A percentile compares a stretch with the other conserved stretches of the same genome.
phyloP scores from a whole-genome alignment of 2,329 filamentous ascomycete species.

The Neofusicoccum parvum region DNA sequence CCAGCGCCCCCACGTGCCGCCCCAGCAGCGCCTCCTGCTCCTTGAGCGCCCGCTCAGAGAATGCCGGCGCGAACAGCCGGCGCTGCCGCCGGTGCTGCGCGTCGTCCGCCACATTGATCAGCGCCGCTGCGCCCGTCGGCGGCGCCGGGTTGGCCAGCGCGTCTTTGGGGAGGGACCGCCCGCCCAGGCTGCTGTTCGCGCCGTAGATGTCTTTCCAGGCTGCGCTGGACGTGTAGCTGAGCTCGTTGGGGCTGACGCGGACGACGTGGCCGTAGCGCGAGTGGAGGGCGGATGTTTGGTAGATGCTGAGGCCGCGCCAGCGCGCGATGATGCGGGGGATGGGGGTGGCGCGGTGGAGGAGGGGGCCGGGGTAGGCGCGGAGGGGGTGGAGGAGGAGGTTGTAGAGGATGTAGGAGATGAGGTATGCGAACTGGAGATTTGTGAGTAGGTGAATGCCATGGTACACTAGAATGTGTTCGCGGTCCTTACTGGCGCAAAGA shows the following conservation, averaged over 20 bases:
- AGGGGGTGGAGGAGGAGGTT: neutral
- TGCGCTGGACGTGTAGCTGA: constrained; percentile 38
- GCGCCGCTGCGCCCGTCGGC: constrained; percentile 15
- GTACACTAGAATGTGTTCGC: neutral
- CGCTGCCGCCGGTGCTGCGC: too few species aligned
- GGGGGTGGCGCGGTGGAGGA: too few species aligned
- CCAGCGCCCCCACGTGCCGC: too few species aligned
- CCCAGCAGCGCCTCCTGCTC: too few species aligned
- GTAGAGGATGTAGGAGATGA: neutral
- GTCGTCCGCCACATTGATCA: too few species aligned
- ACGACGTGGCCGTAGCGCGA: constrained; percentile 44
- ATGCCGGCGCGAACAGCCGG: too few species aligned
- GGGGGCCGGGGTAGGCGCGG: too few species aligned
- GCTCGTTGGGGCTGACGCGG: constrained; percentile 43
- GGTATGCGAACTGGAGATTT: too few species aligned
- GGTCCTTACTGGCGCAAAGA: neutral
- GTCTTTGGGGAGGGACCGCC: constrained; percentile 1
- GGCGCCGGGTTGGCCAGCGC: constrained; percentile 23
- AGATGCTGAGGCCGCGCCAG: neutral
- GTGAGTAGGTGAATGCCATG: too few species aligned
- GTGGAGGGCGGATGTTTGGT: neutral
- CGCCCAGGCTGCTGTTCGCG: neutral
- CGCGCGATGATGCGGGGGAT: neutral
- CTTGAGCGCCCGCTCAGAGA: too few species aligned
- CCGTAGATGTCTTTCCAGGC: constrained; percentile 34